A percentile compares a stretch with the other conserved stretches of the same genome.
Conservation (phyloP, 2,329 filamentous ascomycete genomes). For the Fusarium pseudocircinatum region DNA sequence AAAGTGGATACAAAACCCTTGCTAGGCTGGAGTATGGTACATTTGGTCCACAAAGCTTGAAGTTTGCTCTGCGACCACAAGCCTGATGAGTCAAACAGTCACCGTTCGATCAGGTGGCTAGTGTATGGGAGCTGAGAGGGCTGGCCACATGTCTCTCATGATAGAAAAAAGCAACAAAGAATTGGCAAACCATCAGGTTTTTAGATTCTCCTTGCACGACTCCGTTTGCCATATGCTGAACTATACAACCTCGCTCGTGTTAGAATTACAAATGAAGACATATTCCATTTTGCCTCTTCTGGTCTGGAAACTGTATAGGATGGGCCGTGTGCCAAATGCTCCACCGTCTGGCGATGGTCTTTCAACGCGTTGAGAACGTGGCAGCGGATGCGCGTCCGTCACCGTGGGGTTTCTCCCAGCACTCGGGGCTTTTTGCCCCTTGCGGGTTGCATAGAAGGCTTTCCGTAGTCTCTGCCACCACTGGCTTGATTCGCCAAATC, state of each 20-base stretch:
- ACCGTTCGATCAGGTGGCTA: slow-evolving; percentile 5
- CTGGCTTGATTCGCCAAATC: slow-evolving; percentile 3
- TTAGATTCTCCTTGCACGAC: slow-evolving; percentile 29
- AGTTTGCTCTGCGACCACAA: slow-evolving; percentile 4
- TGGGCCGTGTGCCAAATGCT: slow-evolving; percentile 21
- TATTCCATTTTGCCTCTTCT: slow-evolving; percentile 7
- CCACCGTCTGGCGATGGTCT: not conserved
- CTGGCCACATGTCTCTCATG: slow-evolving; percentile 1
- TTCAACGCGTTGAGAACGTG: not conserved
- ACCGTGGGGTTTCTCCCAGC: slow-evolving; percentile 15
- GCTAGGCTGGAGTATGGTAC: slow-evolving; percentile 11
- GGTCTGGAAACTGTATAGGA: slow-evolving; percentile 1
- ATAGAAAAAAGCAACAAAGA: not conserved
- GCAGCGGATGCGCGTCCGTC: slow-evolving; percentile 12
- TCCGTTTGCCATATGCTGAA: slow-evolving; percentile 35
- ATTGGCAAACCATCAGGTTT: slow-evolving; percentile 23
- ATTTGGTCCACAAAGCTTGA: slow-evolving; percentile 20
- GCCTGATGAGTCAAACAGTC: slow-evolving; percentile 2
- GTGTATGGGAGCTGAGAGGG: not conserved
- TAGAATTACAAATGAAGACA: slow-evolving; percentile 19
- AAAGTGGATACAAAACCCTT: slow-evolving; percentile 20
- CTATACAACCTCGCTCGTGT: slow-evolving; percentile 36
- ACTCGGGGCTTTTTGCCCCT: slow-evolving; percentile 30
- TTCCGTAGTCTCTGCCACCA: slow-evolving; percentile 15
- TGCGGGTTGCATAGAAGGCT: slow-evolving; percentile 40